Base-by-base conservation (phyloP, 2,329 filamentous ascomycete genomes). In the Knoxdaviesia capensis region DNA sequence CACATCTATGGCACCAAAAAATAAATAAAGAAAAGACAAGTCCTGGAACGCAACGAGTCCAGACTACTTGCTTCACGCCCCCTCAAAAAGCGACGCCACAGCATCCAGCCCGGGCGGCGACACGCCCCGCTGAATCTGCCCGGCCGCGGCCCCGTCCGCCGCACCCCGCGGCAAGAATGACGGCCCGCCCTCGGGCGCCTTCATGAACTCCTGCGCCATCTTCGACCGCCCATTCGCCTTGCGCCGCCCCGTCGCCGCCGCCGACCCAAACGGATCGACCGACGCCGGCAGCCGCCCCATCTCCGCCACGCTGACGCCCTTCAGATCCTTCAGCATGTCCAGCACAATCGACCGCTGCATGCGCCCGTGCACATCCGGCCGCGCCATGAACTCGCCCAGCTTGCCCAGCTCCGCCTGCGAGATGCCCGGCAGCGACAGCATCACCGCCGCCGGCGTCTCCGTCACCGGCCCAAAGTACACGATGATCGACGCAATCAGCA, bases 241-340 rank as follows among this genome's bases (percentile, higher is more conserved):
- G 53, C 47, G 57, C 39, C 57, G 54, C 33, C 48, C 47, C 9
- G 46, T 48, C 35, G 49, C 52, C 45, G 56, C 58, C 30, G 48
- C 44, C n/a, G 52, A 44, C 29, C 41, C 47, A 6, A 52, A 53
- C 31, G 62, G 53, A 9, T 60, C 60, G 8, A 59, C 59, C 38
- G 63, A 67, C 56, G 74, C 74, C 41, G 60, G 65, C 6, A 98
- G 75, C 58, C 84, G 90, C 30, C 90, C 90, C 64, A 90, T 81
- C 59, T 98, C 90, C 6, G 87, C 83, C 43, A 98, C 83, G 51
- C 86, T 88, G 5, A 96, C 78, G 0, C 90, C 90, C 49, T 93
- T 77, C 6, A 98, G 68, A 37, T 86, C 79, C 50, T 86, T 82
- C 28, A 98, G 65, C 10, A 98, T 62, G 47, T 94, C 84, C 6